Conservation (phyloP, 2,329 filamentous ascomycete genomes). For the Biscogniauxia mediterranea region DNA sequence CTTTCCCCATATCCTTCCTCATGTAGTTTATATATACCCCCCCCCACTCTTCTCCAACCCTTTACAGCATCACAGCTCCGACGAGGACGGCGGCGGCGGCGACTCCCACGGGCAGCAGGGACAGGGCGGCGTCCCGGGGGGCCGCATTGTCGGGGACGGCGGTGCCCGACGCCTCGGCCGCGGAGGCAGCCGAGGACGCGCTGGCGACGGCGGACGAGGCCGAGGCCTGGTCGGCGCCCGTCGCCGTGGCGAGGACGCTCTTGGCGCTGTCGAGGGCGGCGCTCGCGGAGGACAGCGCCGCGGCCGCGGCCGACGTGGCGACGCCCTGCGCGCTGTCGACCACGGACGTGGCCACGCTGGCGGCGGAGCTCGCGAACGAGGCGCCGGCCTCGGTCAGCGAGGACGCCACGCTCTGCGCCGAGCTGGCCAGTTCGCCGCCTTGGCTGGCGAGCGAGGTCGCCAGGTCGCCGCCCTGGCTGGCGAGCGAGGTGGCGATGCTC, state of each 20-base stretch:
- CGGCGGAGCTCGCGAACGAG: constrained; percentile 10
- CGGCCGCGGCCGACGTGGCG: constrained; percentile 13
- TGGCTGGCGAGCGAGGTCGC: constrained; percentile 13
- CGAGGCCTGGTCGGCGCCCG: constrained; percentile 10
- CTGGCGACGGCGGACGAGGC: constrained; percentile 8
- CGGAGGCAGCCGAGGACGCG: constrained; percentile 3
- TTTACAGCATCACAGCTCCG: constrained; percentile 19
- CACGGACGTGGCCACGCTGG: constrained; percentile 10
- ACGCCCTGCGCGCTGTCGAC: constrained; percentile 9
- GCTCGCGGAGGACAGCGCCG: constrained; percentile 17
- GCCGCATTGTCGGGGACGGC: constrained; percentile 7
- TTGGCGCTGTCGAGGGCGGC: constrained; percentile 18
- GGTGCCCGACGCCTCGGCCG: neutral
- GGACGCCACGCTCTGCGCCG: constrained; percentile 4
- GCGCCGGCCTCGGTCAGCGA: constrained; percentile 10
- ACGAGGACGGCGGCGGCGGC: constrained; percentile 17
- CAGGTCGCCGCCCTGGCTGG: constrained; percentile 8
- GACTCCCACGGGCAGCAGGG: constrained; percentile 14
- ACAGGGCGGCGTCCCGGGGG: constrained; percentile 10
- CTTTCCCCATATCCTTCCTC: neutral
- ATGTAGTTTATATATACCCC: too few relatives aligned
- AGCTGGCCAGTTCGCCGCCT: constrained; percentile 7
- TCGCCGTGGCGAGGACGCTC: constrained; percentile 24
- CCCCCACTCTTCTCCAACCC: neutral
- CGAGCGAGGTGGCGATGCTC: constrained; percentile 17